Evolutionary conservation across 352 stramenopile genomes (phyloP).

Genomic region (Pythium rhizo-oryzae): DNA sequence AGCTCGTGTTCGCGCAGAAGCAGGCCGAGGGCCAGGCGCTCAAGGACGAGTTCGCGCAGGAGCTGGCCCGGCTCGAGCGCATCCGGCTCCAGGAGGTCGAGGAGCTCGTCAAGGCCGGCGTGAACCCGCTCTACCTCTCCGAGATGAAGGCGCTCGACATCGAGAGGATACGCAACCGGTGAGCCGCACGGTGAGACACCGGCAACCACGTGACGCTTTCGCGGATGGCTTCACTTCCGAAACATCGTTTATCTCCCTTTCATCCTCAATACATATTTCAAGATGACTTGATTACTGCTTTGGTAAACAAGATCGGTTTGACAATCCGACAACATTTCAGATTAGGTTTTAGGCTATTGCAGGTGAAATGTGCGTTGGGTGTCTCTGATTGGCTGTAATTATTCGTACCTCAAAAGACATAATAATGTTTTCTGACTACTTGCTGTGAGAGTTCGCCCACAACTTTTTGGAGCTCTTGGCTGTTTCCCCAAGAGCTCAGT

Average conservation of each 20-base stretch:
- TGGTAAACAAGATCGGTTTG: too few relatives aligned
- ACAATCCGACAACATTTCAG: neutral
- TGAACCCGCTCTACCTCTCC: slow-evolving; percentile 90
- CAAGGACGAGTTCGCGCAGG: slow-evolving; percentile 73
- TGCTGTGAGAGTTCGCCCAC: neutral
- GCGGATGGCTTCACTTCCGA: too few relatives aligned
- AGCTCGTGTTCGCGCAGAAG: slow-evolving; percentile 69
- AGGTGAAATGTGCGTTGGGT: neutral
- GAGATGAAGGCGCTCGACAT: slow-evolving; percentile 94
- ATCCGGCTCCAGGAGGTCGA: slow-evolving; percentile 90
- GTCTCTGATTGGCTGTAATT: slow-evolving; percentile 5
- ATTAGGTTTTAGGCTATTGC: slow-evolving; percentile 4
- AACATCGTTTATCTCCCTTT: neutral
- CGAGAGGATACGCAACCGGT: slow-evolving; percentile 49
- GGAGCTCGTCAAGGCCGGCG: slow-evolving; percentile 84
- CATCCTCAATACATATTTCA: neutral
- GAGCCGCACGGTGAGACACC: too few relatives aligned
- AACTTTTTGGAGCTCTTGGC: neutral
- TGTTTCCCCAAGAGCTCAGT: slow-evolving; percentile 2
- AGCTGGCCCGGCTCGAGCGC: slow-evolving; percentile 88
- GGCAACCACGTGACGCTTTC: too few relatives aligned
- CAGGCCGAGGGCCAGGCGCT: slow-evolving; percentile 72
- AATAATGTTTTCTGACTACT: slow-evolving; percentile 14
- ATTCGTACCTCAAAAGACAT: neutral
- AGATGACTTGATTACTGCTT: too few relatives aligned